phyloP scores from a whole-genome alignment of 2,329 filamentous ascomycete species.

The Phaeosphaeria sp. region DNA sequence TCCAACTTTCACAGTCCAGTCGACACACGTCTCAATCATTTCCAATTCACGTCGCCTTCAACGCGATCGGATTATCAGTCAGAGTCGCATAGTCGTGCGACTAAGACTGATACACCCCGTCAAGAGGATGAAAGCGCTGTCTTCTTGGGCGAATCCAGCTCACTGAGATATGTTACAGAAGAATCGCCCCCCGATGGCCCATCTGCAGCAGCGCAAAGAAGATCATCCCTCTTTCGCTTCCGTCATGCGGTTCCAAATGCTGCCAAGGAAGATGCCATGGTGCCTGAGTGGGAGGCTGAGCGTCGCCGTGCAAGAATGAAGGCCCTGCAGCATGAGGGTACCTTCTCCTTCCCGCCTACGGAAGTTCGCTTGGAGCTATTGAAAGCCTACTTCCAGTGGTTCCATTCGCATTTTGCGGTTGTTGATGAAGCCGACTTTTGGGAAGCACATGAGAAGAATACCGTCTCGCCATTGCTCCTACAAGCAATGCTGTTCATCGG shows the following conservation, averaged over 20 bases:
- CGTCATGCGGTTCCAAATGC: conserved; percentile 44
- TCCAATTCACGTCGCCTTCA: conserved; percentile 21
- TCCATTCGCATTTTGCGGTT: conserved; percentile 64
- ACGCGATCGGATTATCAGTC: not conserved
- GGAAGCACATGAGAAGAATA: conserved; percentile 48
- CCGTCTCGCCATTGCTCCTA: conserved; percentile 58
- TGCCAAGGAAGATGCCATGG: conserved; percentile 42
- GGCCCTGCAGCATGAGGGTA: conserved; percentile 49
- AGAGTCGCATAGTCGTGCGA: conserved; percentile 12
- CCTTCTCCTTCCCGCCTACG: conserved; percentile 55
- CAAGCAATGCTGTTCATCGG: conserved; percentile 64
- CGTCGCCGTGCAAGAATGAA: conserved; percentile 44
- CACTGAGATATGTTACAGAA: conserved; percentile 57
- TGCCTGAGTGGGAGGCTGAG: conserved; percentile 45
- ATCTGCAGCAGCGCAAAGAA: conserved; percentile 30
- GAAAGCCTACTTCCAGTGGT: conserved; percentile 62
- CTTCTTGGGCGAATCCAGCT: conserved; percentile 57
- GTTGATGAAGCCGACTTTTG: conserved; percentile 57
- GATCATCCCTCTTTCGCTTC: conserved; percentile 24
- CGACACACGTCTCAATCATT: conserved; percentile 18
- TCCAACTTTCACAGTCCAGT: conserved; percentile 32
- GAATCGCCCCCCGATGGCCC: conserved; percentile 38
- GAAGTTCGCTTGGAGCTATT: conserved; percentile 54
- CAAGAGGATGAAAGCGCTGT: conserved; percentile 35
- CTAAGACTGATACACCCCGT: conserved; percentile 24